Evolutionary conservation across 2,329 filamentous ascomycete species (phyloP), one percentile per base, ranked within the genome.

Genomic region (Zasmidium angulare): DNA sequence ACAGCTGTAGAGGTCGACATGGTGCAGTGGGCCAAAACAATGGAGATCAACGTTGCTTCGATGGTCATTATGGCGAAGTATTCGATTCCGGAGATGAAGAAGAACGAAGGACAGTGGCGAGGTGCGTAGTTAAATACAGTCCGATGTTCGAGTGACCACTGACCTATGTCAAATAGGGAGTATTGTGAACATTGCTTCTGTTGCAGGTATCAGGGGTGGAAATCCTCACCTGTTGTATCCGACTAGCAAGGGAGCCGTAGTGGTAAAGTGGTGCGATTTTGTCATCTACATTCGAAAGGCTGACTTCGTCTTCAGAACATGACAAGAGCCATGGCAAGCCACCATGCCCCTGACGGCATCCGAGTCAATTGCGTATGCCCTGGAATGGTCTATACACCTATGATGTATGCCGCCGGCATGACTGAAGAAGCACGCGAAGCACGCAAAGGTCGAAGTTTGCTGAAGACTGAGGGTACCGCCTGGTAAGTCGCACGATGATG

Each of bases 21-120:
- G 77, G 78, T 71, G 0, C 76, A 78, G 11, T 89, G 84, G 84
- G 76, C 81, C 0, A 78, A 77, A 53, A 79, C 81, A 0, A 77
- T 89, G 56, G 79, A 86, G 48, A 75, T 88, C 50, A 89, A 89
- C 66, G 83, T 89, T 2, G 80, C 79, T 3, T 86, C 82, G 65
- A 89, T 89, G 86, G 81, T 88, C 26, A 76, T 82, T 56, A 88
- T 89, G 84, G 58, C 77, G 19, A 86, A 87, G 66, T 82, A 83
- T 64, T 80, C 81, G 0, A 81, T 89, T 26, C 86, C 86, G 0
- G 81, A 75, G 2, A 89, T 89, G 86, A 62, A 64, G 22, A 77
- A 76, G 56, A 86, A 87, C 56, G 74, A 78, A 6, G 76, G 76
- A 0, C 76, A 80, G 36, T 71, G 68, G 64, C 75, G 77, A 56